A percentile compares a stretch with the other conserved stretches of the same genome.
Conservation (phyloP, 140 eudicot species). For the Stevia rebaudiana region DNA sequence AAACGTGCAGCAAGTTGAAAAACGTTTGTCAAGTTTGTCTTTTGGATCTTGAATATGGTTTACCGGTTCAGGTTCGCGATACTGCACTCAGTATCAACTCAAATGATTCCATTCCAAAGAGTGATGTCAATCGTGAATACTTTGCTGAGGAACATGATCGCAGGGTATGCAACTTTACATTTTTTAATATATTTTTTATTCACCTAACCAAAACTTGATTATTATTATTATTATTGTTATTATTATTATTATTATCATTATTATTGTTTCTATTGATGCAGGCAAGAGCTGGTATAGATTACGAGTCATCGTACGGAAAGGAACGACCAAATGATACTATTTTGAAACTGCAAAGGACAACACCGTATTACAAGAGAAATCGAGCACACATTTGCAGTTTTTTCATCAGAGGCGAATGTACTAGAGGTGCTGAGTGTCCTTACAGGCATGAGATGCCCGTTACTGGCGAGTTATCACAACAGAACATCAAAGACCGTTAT, state of each 20-base stretch:
- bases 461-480: slow-evolving; percentile 69
- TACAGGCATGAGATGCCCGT: slow-evolving; percentile 91
- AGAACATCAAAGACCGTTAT: slow-evolving; percentile 76
- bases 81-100: slow-evolving; percentile 73
- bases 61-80: slow-evolving; percentile 86
- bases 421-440: slow-evolving; percentile 89
- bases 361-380: slow-evolving; percentile 76
- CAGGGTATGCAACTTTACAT: slow-evolving; percentile 38
- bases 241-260: too few relatives aligned
- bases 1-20: slow-evolving; percentile 73
- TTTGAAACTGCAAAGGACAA: slow-evolving; percentile 67
- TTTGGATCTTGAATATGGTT: slow-evolving; percentile 70
- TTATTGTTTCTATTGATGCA: slow-evolving; percentile 16
- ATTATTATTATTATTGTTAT: neutral
- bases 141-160: slow-evolving; percentile 89
- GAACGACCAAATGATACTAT: slow-evolving; percentile 66
- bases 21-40: slow-evolving; percentile 87
- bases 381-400: slow-evolving; percentile 80
- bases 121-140: slow-evolving; percentile 78
- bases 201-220: neutral
- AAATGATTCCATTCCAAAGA: slow-evolving; percentile 72
- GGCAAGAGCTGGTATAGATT: slow-evolving; percentile 77
- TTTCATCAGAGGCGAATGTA: slow-evolving; percentile 65
- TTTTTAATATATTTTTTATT: neutral
- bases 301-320: slow-evolving; percentile 70